Percentiles rank a stretch among this genome's conserved stretches.
phyloP scores from a whole-genome alignment of 441 rosid species.

The Syzygium malaccense region DNA sequence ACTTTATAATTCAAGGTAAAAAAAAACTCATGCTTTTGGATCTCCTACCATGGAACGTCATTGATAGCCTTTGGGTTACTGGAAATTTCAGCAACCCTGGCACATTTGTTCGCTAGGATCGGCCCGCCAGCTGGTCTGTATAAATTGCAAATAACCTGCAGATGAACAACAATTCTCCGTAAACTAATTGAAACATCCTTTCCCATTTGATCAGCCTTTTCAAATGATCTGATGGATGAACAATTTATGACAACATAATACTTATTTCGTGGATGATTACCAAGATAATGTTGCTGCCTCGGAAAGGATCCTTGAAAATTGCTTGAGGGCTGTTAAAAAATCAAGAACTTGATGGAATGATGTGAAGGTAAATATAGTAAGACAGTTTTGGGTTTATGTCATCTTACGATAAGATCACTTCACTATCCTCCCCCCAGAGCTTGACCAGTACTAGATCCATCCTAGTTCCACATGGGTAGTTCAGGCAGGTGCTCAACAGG shows the following conservation, averaged over 20 bases:
- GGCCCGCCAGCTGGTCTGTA: constrained; percentile 79
- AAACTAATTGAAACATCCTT: not conserved
- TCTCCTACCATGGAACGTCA: constrained; percentile 67
- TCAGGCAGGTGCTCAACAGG: not conserved
- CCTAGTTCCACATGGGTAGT: accelerated
- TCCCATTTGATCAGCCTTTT: accelerated
- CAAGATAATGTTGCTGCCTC: constrained; percentile 87
- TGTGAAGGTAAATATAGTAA: not conserved
- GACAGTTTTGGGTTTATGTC: not conserved
- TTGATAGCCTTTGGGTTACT: constrained; percentile 51
- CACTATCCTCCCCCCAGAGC: not conserved
- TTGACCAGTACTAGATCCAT: not conserved
- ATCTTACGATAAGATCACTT: constrained; percentile 40
- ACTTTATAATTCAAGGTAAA: not conserved
- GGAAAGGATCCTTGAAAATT: constrained; percentile 83
- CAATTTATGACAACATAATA: not conserved
- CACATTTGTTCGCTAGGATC: constrained; percentile 83
- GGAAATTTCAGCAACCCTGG: constrained; percentile 68
- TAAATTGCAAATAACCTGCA: constrained; percentile 69
- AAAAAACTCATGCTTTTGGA: not conserved
- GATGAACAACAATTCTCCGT: not conserved
- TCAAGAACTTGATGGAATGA: constrained; percentile 4
- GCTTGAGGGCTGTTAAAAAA: constrained; percentile 65
- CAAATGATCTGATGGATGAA: not conserved
- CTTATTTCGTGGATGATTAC: constrained; percentile 24